Evolutionary conservation across 2,329 filamentous ascomycete species (phyloP), one percentile per base, ranked within the genome.

Genomic region (Fusarium sp.): DNA sequence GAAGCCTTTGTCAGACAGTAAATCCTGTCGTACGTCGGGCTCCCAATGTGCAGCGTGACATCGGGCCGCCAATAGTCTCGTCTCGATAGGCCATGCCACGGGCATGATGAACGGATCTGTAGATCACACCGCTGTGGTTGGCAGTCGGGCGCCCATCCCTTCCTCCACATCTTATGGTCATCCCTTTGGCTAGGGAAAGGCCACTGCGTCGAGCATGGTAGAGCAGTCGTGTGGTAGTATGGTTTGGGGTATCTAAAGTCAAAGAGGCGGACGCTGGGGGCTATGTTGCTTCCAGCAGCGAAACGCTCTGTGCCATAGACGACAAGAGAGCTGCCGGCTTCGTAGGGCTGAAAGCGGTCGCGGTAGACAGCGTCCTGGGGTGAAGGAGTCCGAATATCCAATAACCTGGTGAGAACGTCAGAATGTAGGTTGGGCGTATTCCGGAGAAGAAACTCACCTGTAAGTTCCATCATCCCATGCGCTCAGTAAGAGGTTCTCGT

Each of bases 381-480:
- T 0, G 82, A 85, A 1, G 85, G 82, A 1, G 85, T 85, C 12
- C 87, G 83, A 2, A 87, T 71, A 65, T 89, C 87, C 60, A 83
- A 80, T 2, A 88, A 82, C 27, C 79, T 82, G 46, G 15, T 16
- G 3, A 4, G 15, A n/a, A 10, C 15, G 30, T 66, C 37, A 70
- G 68, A 7, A 31, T 10, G 13, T 48, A 7, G 16, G 15, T n/a
- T 10, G 9, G 6, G 2, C 8, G 43, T 15, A 8, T 30, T 2
- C n/a, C 6, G 27, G 23, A 27, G 51, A 13, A 39, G 7, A 15
- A 46, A 65, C 75, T 57, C 62, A 77, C 74, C 83, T 81, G 56
- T 83, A 82, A 1, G 83, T 86, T 9, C 86, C 86, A 57, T 88
- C 86, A 44, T 85, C 82, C 86, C 87, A 89, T 4, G 85, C 81